phyloP scores from a whole-genome alignment of 148 eudicot genomes.

The Persicaria tinctoria region DNA sequence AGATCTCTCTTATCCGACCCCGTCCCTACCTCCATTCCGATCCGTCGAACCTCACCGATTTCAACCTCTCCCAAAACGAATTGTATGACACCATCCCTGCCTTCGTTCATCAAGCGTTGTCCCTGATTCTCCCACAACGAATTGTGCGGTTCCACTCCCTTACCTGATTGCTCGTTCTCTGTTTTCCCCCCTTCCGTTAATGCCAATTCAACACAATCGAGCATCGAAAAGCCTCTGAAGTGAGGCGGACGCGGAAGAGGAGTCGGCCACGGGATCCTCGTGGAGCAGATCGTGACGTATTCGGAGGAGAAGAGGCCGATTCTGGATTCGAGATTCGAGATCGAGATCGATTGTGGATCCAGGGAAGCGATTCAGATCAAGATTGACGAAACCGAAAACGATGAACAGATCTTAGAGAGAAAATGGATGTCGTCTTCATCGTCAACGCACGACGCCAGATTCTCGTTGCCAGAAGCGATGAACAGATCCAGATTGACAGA shows the following conservation, averaged over 20 bases:
- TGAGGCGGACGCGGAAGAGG: conserved; percentile 9
- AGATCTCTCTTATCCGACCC: conserved; percentile 16
- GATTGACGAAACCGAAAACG: no score
- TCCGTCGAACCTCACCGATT: conserved; percentile 20
- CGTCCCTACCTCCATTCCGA: conserved; percentile 23
- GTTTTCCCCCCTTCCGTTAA: conserved; percentile 17
- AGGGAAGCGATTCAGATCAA: no score
- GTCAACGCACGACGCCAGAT: no score
- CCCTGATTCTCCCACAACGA: conserved; percentile 46
- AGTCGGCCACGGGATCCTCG: conserved; percentile 39
- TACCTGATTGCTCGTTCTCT: conserved; percentile 42
- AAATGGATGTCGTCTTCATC: no score
- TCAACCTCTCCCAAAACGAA: conserved; percentile 67
- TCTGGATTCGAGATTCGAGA: no score
- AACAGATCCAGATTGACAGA: no score
- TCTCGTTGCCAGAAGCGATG: no score
- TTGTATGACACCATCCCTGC: conserved; percentile 40
- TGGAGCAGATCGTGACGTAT: conserved; percentile 36
- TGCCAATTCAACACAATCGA: conserved; percentile 13
- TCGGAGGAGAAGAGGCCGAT: conserved; percentile 3
- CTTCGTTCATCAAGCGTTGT: conserved; percentile 25
- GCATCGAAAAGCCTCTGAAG: conserved; percentile 6
- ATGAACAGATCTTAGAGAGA: no score
- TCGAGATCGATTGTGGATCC: no score
- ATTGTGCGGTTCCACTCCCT: conserved; percentile 47